Base-by-base conservation (phyloP, 2,329 filamentous ascomycete genomes). In the Microsporum audouinii region DNA sequence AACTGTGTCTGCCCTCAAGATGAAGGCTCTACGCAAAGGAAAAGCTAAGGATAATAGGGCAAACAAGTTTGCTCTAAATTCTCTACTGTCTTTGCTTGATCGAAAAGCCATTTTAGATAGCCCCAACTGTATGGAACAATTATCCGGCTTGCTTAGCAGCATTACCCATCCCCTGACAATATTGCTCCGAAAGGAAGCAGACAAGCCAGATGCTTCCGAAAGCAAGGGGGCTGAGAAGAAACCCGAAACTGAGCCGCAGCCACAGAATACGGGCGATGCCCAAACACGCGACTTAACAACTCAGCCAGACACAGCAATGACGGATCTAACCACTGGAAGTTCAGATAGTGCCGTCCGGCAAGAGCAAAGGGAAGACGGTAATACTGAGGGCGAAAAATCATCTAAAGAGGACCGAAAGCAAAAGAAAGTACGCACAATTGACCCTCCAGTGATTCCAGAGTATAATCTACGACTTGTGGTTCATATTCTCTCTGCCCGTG, bases 41-140 rank as follows among this genome's bases (percentile, higher is more conserved):
- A 97, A 97, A 73, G 83, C 79, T 59, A 94, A 92, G 74, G 92
- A 96, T 66, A 84, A 79, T 66, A 95, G 88, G 73, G 86, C 89
- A 33, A 86, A 87, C 66, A 94, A 89, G 71, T 99, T 88, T 71
- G 91, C 95, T 7, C 83, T 99, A 71, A 99, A 99, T 72, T 91
- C 91, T 12, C 78, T 99, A 34, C 80, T 99, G 55, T 87, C 85
- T 63, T 81, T 99, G 3, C 81, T 99, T 27, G 94, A 97, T 71
- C 88, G 94, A n/a, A 89, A 91, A 65, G 80, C 97, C 63, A 91
- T 99, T 65, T 95, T 96, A 77, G 94, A 99, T 75, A 99, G 91
- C 75, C 91, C 92, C n/a, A 82, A 86, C 5, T 92, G 96, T 61
- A 97, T 99, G 91, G 92, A 96, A 68, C 87, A 91, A 64, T 81